Conservation (phyloP, 1,284 basidiomycete genomes). For the Fomitopsis pinicola region DNA sequence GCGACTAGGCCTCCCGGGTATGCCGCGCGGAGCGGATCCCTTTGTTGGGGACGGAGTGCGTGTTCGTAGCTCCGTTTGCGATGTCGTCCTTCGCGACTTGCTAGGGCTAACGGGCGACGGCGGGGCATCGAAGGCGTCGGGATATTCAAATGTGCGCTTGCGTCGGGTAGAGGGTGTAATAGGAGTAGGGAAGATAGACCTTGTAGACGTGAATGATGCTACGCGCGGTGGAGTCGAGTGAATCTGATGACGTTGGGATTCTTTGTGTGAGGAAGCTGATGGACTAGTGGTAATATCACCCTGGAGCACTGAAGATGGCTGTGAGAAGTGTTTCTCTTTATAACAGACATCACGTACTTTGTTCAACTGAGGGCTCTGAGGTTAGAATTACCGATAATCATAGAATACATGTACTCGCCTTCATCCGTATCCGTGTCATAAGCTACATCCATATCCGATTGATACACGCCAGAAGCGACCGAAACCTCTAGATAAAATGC, state of each 20-base stretch:
- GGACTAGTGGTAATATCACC: constrained; percentile 9
- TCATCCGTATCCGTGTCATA: not conserved
- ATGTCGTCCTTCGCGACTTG: not conserved
- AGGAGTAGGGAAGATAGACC: constrained; percentile 1
- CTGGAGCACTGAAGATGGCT: constrained; percentile 1
- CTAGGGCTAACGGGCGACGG: not conserved
- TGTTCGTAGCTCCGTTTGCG: not conserved
- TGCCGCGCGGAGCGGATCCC: too few relatives aligned
- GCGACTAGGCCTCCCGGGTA: too few relatives aligned
- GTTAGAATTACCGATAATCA: not conserved
- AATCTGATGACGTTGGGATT: constrained; percentile 8
- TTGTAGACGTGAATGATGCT: constrained; percentile 10
- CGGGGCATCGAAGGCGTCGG: not conserved
- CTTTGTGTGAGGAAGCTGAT: constrained; percentile 5
- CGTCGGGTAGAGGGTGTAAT: constrained; percentile 2
- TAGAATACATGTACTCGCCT: not conserved
- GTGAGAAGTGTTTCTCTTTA: not conserved
- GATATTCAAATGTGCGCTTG: constrained; percentile 14
- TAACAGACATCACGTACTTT: not conserved
- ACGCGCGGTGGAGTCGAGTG: constrained; percentile 1
- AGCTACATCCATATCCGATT: not conserved
- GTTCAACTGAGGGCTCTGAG: not conserved
- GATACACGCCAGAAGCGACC: not conserved
- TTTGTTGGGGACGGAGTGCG: too few relatives aligned
- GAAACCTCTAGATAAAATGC: not conserved